Base-by-base conservation (phyloP, 129 eudicot species). In the Artemisia tridentata region DNA sequence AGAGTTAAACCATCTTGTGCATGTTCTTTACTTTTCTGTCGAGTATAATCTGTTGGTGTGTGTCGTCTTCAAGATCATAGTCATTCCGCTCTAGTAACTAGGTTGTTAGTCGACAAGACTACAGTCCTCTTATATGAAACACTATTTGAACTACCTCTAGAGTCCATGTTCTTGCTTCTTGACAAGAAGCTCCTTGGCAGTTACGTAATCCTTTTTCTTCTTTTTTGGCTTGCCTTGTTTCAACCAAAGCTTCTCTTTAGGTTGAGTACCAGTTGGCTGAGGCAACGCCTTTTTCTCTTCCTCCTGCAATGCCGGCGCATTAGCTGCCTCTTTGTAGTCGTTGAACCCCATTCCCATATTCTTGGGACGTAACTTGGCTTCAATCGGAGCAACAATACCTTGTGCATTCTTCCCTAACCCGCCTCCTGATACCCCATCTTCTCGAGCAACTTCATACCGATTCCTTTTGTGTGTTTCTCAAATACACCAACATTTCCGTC, bases 341-440 rank as follows among this genome's bases (percentile, higher is more conserved):
- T 66, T 89, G 77, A 47, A 92, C 79, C 60, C 86, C 81, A 67
- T 92, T 86, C 58, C 83, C 90, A 76, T 86, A 81, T 65, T 86
- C 87, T 77, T 89, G 34, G 79, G 79, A 20, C 73, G 79, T 31
- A 75, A 55, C 29, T 75, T 75, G 14, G 87, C 85, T 86, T 86
- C 83, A 56, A 75, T 75, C 71, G 80, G 49, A 78, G 85, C 81
- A 80, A 55, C 82, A 82, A 88, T 75, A 80, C 90, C 93, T 25
- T 86, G 92, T 1, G 96, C 93, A 19, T 91, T 91, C 62, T 80
- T 88, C 54, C 97, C 96, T 9, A 91, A 77, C 5, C 97, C 97
- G 7, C 96, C 97, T 45, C 96, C 97, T 77, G 76, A n/a, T 86
- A 47, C 88, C 97, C n/a, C 92, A 91, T 91, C 74, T 84, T 91